Evolutionary conservation across 495 filamentous ascomycete species (phyloP).

Genomic region (Durotheca rogersii): DNA sequence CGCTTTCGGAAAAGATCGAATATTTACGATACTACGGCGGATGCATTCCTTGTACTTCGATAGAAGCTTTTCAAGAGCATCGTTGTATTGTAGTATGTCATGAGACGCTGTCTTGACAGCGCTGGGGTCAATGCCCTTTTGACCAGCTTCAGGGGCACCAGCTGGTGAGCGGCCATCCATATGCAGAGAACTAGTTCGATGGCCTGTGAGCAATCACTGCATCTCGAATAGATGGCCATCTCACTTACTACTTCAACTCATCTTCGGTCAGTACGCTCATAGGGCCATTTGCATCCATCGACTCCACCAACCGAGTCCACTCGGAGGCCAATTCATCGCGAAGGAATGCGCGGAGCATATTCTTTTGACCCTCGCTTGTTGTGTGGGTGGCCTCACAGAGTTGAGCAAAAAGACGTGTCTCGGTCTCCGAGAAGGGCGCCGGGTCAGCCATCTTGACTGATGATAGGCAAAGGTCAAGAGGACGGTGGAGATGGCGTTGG

Average conservation of each 20-base stretch:
- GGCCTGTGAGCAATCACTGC: not conserved
- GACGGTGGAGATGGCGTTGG: not conserved
- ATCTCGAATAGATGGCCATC: not conserved
- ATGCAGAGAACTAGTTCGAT: constrained; percentile 1
- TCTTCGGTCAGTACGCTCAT: constrained; percentile 23
- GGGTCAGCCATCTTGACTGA: constrained; percentile 13
- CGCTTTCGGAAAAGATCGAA: not conserved
- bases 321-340: constrained; percentile 13
- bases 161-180: not conserved
- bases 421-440: constrained; percentile 10
- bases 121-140: constrained; percentile 9
- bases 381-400: constrained; percentile 17
- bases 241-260: constrained; percentile 22
- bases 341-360: constrained; percentile 15
- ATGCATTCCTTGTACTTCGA: constrained; percentile 24
- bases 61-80: constrained; percentile 17
- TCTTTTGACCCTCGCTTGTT: constrained; percentile 11
- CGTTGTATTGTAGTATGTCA: constrained; percentile 25
- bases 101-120: constrained; percentile 7
- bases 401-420: constrained; percentile 23
- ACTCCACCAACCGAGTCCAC: constrained; percentile 14
- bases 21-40: constrained; percentile 9
- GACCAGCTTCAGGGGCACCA: not conserved
- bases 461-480: not conserved
- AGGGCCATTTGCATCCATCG: constrained; percentile 20